phyloP scores from a whole-genome alignment of 2,329 filamentous ascomycete genomes.

The Sphaerulina populicola region DNA sequence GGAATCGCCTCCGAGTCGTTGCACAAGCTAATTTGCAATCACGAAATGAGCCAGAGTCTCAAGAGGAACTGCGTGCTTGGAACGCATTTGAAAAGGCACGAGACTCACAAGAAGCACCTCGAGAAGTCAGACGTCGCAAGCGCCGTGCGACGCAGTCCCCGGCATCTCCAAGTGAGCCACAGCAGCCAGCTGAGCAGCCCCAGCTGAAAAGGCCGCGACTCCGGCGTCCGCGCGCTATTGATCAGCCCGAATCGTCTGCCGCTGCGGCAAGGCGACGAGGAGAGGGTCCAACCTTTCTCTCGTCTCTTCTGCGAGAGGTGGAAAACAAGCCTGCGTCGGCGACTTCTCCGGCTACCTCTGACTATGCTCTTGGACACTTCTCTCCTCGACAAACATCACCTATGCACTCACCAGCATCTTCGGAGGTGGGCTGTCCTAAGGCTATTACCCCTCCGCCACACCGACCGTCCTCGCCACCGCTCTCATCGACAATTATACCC shows the following conservation, averaged over 20 bases:
- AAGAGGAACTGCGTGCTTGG: conserved; percentile 80
- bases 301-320: conserved; percentile 80
- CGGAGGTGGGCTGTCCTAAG: conserved; percentile 60
- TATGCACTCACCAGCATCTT: conserved; percentile 55
- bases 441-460: conserved; percentile 58
- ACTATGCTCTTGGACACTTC: conserved; percentile 28
- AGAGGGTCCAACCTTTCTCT: conserved; percentile 68
- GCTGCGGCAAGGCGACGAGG: conserved; percentile 29
- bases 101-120: conserved; percentile 51
- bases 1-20: conserved; percentile 46
- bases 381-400: conserved; percentile 52
- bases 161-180: conserved; percentile 51
- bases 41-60: conserved; percentile 53
- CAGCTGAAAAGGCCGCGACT: conserved; percentile 74
- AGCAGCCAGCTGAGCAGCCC: conserved; percentile 55
- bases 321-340: conserved; percentile 48
- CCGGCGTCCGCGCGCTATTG: conserved; percentile 37
- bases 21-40: conserved; percentile 48
- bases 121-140: conserved; percentile 47
- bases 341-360: conserved; percentile 29
- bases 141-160: conserved; percentile 71
- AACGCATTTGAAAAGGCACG: conserved; percentile 80
- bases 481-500: conserved; percentile 65
- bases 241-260: conserved; percentile 34
- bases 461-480: conserved; percentile 55